Conservation (phyloP, 2,329 filamentous ascomycete genomes). For the Mollisia scopiformis region DNA sequence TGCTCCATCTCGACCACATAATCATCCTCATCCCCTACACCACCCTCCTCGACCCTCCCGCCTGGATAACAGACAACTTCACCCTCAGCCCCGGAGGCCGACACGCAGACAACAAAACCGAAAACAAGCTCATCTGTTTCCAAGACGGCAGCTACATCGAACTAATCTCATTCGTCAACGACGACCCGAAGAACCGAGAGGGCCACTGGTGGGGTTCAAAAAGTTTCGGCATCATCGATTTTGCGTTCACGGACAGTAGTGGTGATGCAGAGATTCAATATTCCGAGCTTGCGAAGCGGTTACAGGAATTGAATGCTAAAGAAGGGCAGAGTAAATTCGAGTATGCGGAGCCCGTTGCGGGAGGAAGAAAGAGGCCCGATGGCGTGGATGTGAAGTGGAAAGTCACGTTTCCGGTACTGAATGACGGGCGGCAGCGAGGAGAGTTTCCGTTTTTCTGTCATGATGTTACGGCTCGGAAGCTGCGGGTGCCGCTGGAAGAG, state of each 20-base stretch:
- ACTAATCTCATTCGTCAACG: constrained; percentile 30
- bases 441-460: constrained; percentile 67
- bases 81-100: constrained; percentile 61
- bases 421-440: constrained; percentile 42
- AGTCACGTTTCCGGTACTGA: constrained; percentile 48
- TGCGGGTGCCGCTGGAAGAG: constrained; percentile 54
- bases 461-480: constrained; percentile 59
- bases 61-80: constrained; percentile 56
- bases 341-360: constrained; percentile 52
- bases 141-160: constrained; percentile 68
- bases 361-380: constrained; percentile 58
- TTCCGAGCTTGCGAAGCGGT: constrained; percentile 11
- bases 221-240: constrained; percentile 58
- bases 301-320: constrained; percentile 10
- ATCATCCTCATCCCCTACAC: constrained; percentile 62
- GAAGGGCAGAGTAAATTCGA: constrained; percentile 38
- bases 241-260: constrained; percentile 55
- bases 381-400: constrained; percentile 62
- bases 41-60: constrained; percentile 49
- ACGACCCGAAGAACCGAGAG: constrained; percentile 42
- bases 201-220: constrained; percentile 63
- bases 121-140: constrained; percentile 65
- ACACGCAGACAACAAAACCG: constrained; percentile 62
- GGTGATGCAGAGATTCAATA: constrained; percentile 41
- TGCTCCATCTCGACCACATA: constrained; percentile 58